Conservation (phyloP, 345 rosid species). For the Eucalyptus melliodora region DNA sequence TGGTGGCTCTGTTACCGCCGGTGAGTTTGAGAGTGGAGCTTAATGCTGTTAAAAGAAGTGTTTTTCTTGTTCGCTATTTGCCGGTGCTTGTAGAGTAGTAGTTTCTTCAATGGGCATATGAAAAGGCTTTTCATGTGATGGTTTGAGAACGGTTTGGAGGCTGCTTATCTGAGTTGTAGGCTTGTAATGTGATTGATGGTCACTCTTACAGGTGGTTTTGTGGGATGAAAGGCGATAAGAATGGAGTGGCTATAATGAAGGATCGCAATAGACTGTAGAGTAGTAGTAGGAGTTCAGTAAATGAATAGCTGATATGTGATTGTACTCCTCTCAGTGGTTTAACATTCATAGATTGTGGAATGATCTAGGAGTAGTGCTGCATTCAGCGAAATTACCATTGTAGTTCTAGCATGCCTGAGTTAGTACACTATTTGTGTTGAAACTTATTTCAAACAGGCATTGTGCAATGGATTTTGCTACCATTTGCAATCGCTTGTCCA, state of each 20-base stretch:
- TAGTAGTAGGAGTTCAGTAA: not conserved
- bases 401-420: not conserved
- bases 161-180: not conserved
- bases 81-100: not conserved
- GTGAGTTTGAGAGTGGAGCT: slow-evolving; percentile 12
- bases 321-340: not conserved
- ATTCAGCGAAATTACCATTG: not conserved
- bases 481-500: not conserved
- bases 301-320: not conserved
- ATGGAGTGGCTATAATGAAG: not conserved
- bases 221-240: not conserved
- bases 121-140: not conserved
- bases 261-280: not conserved
- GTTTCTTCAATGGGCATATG: not conserved
- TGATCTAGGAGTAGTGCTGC: not conserved
- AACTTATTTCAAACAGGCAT: not conserved
- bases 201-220: not conserved
- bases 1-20: slow-evolving; percentile 90
- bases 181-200: not conserved
- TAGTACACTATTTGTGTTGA: not conserved
- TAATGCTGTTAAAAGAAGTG: not conserved
- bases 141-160: not conserved
- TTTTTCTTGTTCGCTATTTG: not conserved
- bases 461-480: not conserved
- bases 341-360: not conserved